Conservation (phyloP, 1,284 basidiomycete genomes). For the Pulchroboletus neoregius region DNA sequence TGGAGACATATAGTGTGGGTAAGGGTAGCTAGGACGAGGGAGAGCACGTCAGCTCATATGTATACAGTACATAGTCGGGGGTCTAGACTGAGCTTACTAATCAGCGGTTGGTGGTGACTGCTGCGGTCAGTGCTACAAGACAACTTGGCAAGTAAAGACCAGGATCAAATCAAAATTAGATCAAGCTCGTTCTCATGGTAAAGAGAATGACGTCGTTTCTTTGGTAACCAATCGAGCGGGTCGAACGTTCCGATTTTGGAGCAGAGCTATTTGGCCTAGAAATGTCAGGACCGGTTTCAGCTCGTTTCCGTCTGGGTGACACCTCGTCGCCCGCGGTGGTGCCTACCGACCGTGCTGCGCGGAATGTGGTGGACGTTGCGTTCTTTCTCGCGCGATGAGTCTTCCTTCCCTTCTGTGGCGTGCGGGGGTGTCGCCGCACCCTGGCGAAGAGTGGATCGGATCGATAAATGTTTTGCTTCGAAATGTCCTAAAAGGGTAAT, state of each 20-base stretch:
- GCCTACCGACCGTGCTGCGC: conserved; percentile 1
- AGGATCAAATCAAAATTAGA: conserved; percentile 10
- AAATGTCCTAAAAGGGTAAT: background rate
- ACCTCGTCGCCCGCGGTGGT: conserved; percentile 9
- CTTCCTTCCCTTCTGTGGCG: conserved; percentile 21
- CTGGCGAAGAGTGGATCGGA: conserved; percentile 15
- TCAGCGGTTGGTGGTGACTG: background rate
- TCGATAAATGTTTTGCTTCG: conserved; percentile 18
- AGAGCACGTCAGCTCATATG: too few relatives aligned
- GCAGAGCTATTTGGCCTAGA: background rate
- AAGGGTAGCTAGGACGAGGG: too few relatives aligned
- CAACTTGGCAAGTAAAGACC: background rate
- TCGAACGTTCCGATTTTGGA: conserved; percentile 1
- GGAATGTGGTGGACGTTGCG: background rate
- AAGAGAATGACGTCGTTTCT: conserved; percentile 23
- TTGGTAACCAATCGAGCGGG: conserved; percentile 19
- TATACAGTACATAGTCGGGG: too few relatives aligned
- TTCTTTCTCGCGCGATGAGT: too few relatives aligned
- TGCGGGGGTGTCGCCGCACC: conserved; percentile 8
- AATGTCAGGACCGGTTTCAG: conserved; percentile 18
- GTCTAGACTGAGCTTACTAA: conserved; percentile 11
- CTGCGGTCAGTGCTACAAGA: background rate
- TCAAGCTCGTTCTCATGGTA: conserved; percentile 12
- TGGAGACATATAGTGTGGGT: background rate
- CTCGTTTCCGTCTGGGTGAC: conserved; percentile 12